Base-by-base conservation (phyloP, 164 flowering plant genomes). In the Cinnamomum micranthum region DNA sequence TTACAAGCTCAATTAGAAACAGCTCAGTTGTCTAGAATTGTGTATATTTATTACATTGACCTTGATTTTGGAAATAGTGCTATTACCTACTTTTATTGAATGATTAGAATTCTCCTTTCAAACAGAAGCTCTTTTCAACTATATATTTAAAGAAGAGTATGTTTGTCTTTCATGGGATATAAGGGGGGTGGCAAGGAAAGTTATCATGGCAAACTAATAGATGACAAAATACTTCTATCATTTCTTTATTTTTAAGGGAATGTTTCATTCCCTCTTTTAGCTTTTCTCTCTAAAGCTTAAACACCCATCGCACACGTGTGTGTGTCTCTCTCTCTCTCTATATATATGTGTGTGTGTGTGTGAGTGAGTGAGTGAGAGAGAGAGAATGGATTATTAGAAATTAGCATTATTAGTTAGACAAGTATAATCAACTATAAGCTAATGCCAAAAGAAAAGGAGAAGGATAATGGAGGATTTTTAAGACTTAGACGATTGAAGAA, bases 351-450 rank as follows among this genome's bases (percentile, higher is more conserved):
- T 31, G 1, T 31, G 35, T 31, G 35, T 31, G 33, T 4, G 35
- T 31, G 35, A 31, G 69, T 31, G 70, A 67, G 70, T 15, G 70
- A 67, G 70, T 31, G 70, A 31, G 70, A 67, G 70, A 67, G 20
- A 31, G 70, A 31, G 70, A 17, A 31, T 31, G 28, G 3, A 13
- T 5, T 22, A 67, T 67, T 24, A 24, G 27, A 64, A 64, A n/a
- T n/a, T n/a, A 64, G 33, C 47, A 41, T 6, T 41, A 41, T 6
- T 41, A 41, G 47, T 41, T 41, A 64, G 67, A 65, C 27, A 15
- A 25, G 68, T 15, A 65, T 65, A 23, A 25, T 65, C 68, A 65
- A 15, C 68, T 65, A 65, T 65, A 24, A 28, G 17, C 14, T 24
- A 65, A 25, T 65, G 68, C 4, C 68, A 20, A 25, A 22, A 22